phyloP scores from a whole-genome alignment of 108 stramenopile species.

The Nitzschia putrida region DNA sequence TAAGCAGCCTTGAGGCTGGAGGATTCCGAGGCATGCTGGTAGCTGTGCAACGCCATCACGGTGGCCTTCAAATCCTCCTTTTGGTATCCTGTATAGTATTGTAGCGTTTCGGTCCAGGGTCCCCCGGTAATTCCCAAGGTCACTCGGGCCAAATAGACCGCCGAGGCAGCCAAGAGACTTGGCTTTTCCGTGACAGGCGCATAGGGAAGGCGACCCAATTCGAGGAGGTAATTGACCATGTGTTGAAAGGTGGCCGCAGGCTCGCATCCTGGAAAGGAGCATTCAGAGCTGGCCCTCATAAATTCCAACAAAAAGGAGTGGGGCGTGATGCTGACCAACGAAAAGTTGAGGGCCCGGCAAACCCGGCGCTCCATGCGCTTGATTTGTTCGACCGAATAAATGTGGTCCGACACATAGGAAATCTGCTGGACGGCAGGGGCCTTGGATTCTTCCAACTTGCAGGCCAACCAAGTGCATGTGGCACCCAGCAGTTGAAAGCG shows the following conservation, averaged over 20 bases:
- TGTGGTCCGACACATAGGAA: constrained; percentile 73
- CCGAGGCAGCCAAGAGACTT: constrained; percentile 71
- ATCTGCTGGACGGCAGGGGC: constrained; percentile 61
- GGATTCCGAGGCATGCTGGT: constrained; percentile 53
- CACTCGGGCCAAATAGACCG: constrained; percentile 78
- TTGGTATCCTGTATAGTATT: constrained; percentile 68
- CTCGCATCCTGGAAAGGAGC: constrained; percentile 21
- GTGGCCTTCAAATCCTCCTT: constrained; percentile 47
- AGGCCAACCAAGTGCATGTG: constrained; percentile 77
- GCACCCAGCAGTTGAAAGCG: constrained; percentile 68
- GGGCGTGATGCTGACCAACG: constrained; percentile 56
- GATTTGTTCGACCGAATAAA: constrained; percentile 58
- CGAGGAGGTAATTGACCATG: constrained; percentile 75
- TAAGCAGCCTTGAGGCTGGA: constrained; percentile 46
- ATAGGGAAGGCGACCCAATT: constrained; percentile 69
- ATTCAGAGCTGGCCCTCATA: constrained; percentile 63
- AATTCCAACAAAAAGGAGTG: constrained; percentile 55
- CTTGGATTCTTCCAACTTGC: constrained; percentile 69
- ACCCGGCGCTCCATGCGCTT: constrained; percentile 65
- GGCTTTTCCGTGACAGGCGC: constrained; percentile 50
- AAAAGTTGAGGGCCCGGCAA: constrained; percentile 62
- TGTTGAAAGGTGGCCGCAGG: constrained; percentile 33
- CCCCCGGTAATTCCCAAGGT: constrained; percentile 54
- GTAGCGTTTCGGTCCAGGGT: constrained; percentile 61
- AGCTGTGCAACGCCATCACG: constrained; percentile 52